Base-by-base conservation (phyloP, 1,284 basidiomycete genomes). In the Caloboletus inedulis region DNA sequence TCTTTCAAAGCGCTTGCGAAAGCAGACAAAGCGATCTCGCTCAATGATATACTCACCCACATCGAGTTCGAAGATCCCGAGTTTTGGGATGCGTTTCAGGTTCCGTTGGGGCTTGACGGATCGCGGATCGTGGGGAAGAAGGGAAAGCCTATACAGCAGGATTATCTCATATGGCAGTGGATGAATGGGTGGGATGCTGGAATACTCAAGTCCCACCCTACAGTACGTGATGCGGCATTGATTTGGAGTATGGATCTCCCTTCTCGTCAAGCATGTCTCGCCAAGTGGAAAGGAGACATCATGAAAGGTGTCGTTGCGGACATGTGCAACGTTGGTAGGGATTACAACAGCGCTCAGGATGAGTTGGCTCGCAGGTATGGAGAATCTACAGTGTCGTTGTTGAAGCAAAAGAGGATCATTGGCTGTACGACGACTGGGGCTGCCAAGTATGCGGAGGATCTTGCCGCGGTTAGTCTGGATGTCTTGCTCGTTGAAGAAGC, bases 381-480 rank as follows among this genome's bases (percentile, higher is more conserved):
- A 3, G 69, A 77, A 51, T 71, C 68, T 6, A 71, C 71, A 1
- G 65, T 64, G 1, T 65, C 58, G 0, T 59, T 76, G 5, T 59
- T 86, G 18, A 62, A 60, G n/a, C 61, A 47, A 36, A 83, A 81
- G 64, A 72, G 77, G n/a, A 79, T 86, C 47, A 80, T 86, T 13
- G 84, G 76, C 0, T 85, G 83, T 55, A 87, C 84, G 0, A 85
- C 84, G 0, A 86, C 84, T 0, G 84, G 74, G 2, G 85, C 85
- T 0, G 84, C 85, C 2, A 86, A 79, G 60, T 84, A 81, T 55
- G 68, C 70, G 0, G 68, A 73, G 7, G 69, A 70, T 33, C 74
- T 86, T 23, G 72, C 72, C 7, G 71, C 66, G 0, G 78, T 75
- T 3, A 60, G 63, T 3, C 79, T 81, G 0, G 71, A 75, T 13